Percentiles rank a stretch among this genome's conserved stretches.
Evolutionary conservation across 1,284 basidiomycete species (phyloP).

Genomic region (Papiliotrema terrestris): DNA sequence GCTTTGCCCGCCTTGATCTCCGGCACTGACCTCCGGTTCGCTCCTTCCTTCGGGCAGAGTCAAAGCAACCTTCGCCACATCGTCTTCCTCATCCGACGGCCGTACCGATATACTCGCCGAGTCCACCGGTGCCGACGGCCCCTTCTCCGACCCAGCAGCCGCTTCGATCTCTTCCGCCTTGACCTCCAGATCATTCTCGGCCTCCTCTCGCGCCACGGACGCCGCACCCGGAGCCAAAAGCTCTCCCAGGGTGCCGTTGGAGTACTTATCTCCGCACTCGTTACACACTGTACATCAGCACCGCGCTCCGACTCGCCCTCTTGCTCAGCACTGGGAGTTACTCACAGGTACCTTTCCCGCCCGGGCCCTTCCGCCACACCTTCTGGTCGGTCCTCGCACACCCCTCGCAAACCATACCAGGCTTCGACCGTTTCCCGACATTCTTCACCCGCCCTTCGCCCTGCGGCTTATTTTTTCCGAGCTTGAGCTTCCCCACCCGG

Average conservation of each 20-base stretch:
- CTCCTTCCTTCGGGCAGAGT: no score
- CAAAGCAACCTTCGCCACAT: no score
- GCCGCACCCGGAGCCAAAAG: slow-evolving; percentile 36
- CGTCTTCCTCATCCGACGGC: no score
- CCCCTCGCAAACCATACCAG: slow-evolving; percentile 37
- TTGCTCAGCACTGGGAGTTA: not conserved
- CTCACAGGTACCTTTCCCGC: slow-evolving; percentile 39
- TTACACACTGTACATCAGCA: slow-evolving; percentile 38
- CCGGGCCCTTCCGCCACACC: slow-evolving; percentile 43
- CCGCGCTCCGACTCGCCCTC: slow-evolving; percentile 1
- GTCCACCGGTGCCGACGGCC: no score
- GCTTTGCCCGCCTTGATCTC: no score
- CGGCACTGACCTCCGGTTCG: no score
- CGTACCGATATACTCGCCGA: no score
- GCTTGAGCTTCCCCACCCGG: slow-evolving; percentile 4
- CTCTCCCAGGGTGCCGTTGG: slow-evolving; percentile 30
- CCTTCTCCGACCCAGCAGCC: no score
- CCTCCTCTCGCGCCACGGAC: not conserved
- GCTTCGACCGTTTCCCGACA: slow-evolving; percentile 16
- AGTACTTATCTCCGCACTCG: slow-evolving; percentile 39
- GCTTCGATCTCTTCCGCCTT: no score
- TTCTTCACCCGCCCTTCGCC: slow-evolving; percentile 8
- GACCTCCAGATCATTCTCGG: not conserved
- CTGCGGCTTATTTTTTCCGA: slow-evolving; percentile 1
- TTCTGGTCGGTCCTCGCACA: slow-evolving; percentile 31